Base-by-base conservation (phyloP, 192 early-diverging fungal species). In the Dimargaris cristalligena region DNA sequence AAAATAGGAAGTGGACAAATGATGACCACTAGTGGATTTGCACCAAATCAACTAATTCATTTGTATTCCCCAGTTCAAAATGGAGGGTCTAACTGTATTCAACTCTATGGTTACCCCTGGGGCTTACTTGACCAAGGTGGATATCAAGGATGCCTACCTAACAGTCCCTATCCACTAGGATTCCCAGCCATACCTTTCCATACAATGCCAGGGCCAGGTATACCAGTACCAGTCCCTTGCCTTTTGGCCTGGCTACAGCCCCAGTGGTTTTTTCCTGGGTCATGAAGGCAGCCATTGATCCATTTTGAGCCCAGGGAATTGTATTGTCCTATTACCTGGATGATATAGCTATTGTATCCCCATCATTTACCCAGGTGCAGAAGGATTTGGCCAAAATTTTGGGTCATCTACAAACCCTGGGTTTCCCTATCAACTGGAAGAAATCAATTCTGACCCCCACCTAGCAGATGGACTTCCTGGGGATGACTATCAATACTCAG, bases 1-100 rank as follows among this genome's bases (percentile, higher is more conserved):
- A 20, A 44, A 44, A 44, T 20, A 44, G 44, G 44, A 44, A 44
- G 44, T 44, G 44, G 44, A 44, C 44, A 44, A 44, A 44, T 44
- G 44, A 11, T 20, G 13, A 14, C 44, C 44, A 44, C 44, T 44
- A 20, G 44, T 44, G 44, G 44, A 44, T 20, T 20, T 44, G 20
- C 20, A 20, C 13, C 44, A 44, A 14, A 44, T 44, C 20, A 44
- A 44, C 20, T 11, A 44, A 44, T 44, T 44, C 44, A 11, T 44
- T 20, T 20, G 11, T 20, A 11, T 14, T 20, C 44, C 20, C 13
- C 20, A 20, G 20, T 44, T 44, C 44, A 44, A 44, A 44, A 44
- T 44, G 44, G 44, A 44, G 20, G 44, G 44, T 44, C 20, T 44
- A 20, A 20, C 13, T 44, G 44, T 44, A 20, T 44, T 44, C 20